Evolutionary conservation across 345 rosid species (phyloP).

Genomic region (Pseudoturritis turrita): DNA sequence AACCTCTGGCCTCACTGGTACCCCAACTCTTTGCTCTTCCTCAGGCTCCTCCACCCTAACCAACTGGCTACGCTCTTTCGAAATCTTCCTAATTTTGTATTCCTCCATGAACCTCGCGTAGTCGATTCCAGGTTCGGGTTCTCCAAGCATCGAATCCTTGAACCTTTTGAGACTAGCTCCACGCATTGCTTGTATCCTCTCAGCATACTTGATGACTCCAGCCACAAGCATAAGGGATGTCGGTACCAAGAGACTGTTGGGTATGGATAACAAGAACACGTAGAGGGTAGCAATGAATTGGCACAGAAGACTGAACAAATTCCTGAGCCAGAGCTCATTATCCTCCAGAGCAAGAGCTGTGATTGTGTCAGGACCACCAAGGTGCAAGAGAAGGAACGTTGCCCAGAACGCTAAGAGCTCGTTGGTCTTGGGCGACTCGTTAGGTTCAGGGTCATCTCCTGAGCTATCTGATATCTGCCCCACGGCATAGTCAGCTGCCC

Average conservation of each 20-base stretch:
- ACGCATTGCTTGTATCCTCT: constrained; percentile 32
- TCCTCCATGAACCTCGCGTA: constrained; percentile 15
- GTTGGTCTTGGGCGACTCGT: neutral
- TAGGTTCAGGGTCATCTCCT: neutral
- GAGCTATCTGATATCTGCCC: constrained; percentile 19
- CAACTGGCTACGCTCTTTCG: neutral
- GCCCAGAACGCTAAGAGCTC: constrained; percentile 22
- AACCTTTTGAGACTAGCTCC: constrained; percentile 28
- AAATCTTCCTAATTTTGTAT: neutral
- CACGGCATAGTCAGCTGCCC: constrained; percentile 25
- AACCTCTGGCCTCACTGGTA: neutral
- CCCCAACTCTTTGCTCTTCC: neutral
- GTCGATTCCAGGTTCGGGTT: constrained; percentile 10
- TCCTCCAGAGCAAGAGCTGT: constrained; percentile 36
- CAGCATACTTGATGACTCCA: constrained; percentile 37
- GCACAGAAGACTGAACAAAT: constrained; percentile 2
- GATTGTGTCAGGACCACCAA: constrained; percentile 36
- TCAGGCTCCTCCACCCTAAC: neutral
- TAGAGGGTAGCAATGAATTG: constrained; percentile 20
- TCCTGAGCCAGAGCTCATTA: constrained; percentile 31
- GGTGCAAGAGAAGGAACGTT: constrained; percentile 28
- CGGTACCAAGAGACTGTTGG: neutral
- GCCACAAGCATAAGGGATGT: constrained; percentile 19
- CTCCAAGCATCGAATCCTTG: constrained; percentile 13
- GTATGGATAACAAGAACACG: constrained; percentile 23